A percentile compares a stretch with the other conserved stretches of the same genome.
These are phyloP conservation scores for Aspergillus intermedius DNA, from an alignment of 2,329 filamentous ascomycete genomes.

Conservation along the genomic window DNA sequence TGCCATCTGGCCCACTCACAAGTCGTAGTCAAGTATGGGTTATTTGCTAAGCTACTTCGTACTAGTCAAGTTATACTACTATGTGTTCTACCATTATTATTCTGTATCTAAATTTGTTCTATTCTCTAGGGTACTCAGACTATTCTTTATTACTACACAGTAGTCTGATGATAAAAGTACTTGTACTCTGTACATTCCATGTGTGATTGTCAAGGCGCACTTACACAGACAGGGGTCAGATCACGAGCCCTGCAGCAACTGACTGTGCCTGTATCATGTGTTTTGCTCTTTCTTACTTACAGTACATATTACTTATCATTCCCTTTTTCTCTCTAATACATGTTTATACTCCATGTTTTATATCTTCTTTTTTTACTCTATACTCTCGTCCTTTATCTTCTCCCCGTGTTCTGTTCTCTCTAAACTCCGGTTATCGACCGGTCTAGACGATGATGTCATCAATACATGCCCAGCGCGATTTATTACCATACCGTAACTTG, in stretches of 20 bases:
- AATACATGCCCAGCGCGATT: not conserved
- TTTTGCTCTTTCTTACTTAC: not conserved
- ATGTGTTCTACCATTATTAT: not conserved
- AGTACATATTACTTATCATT: too few relatives aligned
- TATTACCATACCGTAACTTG: constrained; percentile 8
- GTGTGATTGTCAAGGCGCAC: too few relatives aligned
- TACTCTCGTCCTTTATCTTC: not conserved
- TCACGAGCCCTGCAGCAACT: too few relatives aligned
- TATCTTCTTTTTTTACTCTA: constrained; percentile 1
- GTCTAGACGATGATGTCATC: constrained; percentile 27
- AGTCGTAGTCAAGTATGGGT: not conserved
- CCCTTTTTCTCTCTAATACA: not conserved
- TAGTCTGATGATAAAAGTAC: too few relatives aligned
- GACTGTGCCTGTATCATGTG: not conserved
- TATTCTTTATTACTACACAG: too few relatives aligned
- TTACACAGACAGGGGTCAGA: too few relatives aligned
- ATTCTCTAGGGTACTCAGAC: not conserved
- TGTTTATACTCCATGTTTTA: not conserved
- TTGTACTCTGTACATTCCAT: too few relatives aligned
- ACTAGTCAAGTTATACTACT: not conserved
- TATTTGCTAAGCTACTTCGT: not conserved
- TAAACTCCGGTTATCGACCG: constrained; percentile 19
- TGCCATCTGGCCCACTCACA: not conserved
- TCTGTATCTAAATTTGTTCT: not conserved
- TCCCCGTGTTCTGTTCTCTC: not conserved